These are phyloP conservation scores for Leptographium wingfieldii DNA, from an alignment of 2,329 filamentous ascomycete species.

Conservation along the genomic window DNA sequence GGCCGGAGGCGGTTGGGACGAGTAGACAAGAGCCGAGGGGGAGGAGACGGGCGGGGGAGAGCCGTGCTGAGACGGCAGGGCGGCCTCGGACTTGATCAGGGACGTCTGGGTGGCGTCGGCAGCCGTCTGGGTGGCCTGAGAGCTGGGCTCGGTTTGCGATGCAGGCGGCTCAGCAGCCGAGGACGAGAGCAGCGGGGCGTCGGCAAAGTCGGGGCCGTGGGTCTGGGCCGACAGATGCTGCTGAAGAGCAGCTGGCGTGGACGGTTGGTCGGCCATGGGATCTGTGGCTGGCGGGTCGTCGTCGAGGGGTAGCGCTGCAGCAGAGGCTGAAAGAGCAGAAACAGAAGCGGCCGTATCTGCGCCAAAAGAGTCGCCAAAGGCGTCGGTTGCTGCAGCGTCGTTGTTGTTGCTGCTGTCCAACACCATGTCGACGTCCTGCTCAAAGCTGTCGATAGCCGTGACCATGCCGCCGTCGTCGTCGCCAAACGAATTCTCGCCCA, in stretches of 20 bases:
- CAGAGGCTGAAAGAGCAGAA: background rate
- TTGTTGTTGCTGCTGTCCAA: constrained; percentile 23
- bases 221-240: background rate
- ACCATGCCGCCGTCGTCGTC: constrained; percentile 47
- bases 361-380: constrained; percentile 2
- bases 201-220: background rate
- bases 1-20: constrained; percentile 23
- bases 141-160: background rate
- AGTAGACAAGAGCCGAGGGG: constrained; percentile 18
- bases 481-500: constrained; percentile 51
- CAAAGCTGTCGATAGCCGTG: constrained; percentile 39
- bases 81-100: background rate
- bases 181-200: background rate
- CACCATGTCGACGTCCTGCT: constrained; percentile 21
- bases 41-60: background rate
- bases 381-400: constrained; percentile 11
- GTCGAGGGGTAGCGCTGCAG: background rate
- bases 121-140: background rate
- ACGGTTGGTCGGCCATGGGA: background rate
- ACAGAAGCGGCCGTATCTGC: background rate
- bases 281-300: background rate
- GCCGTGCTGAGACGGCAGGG: background rate
- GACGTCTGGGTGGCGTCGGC: background rate
- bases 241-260: background rate
- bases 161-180: background rate